A percentile compares a stretch with the other conserved stretches of the same genome.
phyloP scores from a whole-genome alignment of 352 stramenopile genomes.

The Phytophthora hybrid region DNA sequence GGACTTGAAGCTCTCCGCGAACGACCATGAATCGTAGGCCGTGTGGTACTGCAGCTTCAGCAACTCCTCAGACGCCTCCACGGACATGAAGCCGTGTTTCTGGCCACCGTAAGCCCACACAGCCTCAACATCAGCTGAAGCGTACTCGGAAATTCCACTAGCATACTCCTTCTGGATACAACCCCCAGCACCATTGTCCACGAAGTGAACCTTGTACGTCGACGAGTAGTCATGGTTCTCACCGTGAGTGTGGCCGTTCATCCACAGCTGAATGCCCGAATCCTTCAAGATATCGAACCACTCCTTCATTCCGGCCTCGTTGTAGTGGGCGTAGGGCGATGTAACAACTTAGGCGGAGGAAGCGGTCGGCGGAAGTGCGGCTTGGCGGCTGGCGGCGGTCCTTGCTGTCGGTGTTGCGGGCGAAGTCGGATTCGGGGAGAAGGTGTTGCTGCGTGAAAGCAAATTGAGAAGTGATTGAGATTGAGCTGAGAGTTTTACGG shows the following conservation, averaged over 20 bases:
- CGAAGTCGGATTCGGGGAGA: too few relatives aligned
- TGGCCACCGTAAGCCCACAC: conserved; percentile 70
- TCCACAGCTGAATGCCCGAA: conserved; percentile 49
- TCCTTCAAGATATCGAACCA: conserved; percentile 59
- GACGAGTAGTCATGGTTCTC: conserved; percentile 71
- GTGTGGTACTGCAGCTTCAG: conserved; percentile 75
- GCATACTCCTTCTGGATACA: conserved; percentile 79
- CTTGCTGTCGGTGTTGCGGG: too few relatives aligned
- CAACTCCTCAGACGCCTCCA: conserved; percentile 66
- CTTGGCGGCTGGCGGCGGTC: too few relatives aligned
- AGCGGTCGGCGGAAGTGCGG: too few relatives aligned
- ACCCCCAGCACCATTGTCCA: conserved; percentile 79
- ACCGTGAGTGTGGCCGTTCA: conserved; percentile 70
- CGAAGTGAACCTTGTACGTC: conserved; percentile 65
- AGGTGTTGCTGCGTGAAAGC: too few relatives aligned
- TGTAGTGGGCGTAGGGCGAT: conserved; percentile 33
- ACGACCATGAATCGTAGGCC: conserved; percentile 63
- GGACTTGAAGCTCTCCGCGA: conserved; percentile 50
- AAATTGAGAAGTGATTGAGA: too few relatives aligned
- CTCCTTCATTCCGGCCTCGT: conserved; percentile 33
- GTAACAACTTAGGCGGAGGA: too few relatives aligned
- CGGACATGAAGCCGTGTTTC: conserved; percentile 72
- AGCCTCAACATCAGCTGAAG: conserved; percentile 54
- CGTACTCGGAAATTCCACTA: conserved; percentile 66
- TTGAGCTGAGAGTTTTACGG: too few relatives aligned